Conservation (phyloP, 495 filamentous ascomycete species). For the Aspergillus indologenus region DNA sequence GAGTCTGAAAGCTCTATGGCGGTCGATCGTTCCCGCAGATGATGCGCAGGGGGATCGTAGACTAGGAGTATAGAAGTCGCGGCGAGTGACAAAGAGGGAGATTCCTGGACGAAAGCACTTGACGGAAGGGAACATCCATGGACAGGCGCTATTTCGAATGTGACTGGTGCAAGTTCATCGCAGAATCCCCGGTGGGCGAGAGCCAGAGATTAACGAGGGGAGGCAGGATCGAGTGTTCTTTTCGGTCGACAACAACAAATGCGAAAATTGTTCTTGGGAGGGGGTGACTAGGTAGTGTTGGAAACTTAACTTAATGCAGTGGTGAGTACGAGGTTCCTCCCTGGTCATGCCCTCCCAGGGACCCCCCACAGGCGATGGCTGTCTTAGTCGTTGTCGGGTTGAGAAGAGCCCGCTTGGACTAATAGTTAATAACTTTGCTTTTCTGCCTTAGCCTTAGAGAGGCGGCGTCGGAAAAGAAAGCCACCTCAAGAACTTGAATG, state of each 20-base stretch:
- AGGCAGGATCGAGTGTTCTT: not conserved
- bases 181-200: constrained; percentile 3
- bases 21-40: constrained; percentile 13
- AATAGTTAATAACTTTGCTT: not conserved
- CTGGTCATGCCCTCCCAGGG: constrained; percentile 3
- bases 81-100: constrained; percentile 13
- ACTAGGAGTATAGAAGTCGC: constrained; percentile 10
- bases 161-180: constrained; percentile 16
- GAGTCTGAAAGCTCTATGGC: constrained; percentile 8
- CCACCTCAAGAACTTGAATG: not conserved
- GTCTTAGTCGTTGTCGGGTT: not conserved
- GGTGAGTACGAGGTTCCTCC: not conserved
- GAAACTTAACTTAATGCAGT: too few relatives aligned
- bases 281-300: constrained; percentile 1
- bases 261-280: constrained; percentile 1
- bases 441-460: constrained; percentile 5
- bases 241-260: constrained; percentile 4
- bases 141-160: constrained; percentile 15
- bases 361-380: not conserved
- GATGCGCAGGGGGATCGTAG: constrained; percentile 14
- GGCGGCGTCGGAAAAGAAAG: constrained; percentile 3
- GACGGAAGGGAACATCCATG: constrained; percentile 23
- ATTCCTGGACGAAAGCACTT: constrained; percentile 17
- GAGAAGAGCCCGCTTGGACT: not conserved
- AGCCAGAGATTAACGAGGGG: not conserved